Evolutionary conservation across 2,329 filamentous ascomycete species (phyloP).

Genomic region (Grosmannia clavigera): DNA sequence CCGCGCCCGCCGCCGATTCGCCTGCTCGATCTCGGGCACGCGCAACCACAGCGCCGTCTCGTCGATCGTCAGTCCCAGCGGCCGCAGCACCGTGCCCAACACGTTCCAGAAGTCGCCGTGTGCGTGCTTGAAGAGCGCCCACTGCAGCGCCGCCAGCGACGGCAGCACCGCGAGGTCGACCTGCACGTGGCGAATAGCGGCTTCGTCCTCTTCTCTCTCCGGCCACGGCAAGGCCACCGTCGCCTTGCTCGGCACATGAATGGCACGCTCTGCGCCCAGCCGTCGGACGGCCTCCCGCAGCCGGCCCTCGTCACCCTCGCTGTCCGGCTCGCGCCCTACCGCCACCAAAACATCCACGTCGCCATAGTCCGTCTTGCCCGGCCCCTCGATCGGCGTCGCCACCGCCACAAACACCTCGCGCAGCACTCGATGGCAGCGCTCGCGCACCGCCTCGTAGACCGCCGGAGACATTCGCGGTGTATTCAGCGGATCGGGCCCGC

Average conservation of each 20-base stretch:
- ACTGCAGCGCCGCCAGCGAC: constrained; percentile 33
- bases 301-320: background rate
- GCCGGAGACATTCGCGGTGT: constrained; percentile 53
- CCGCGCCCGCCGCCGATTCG: constrained; percentile 42
- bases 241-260: constrained; percentile 20
- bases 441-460: constrained; percentile 42
- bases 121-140: constrained; percentile 54
- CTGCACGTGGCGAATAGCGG: constrained; percentile 40
- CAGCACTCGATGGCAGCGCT: constrained; percentile 32
- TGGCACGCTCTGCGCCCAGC: constrained; percentile 31
- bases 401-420: constrained; percentile 40
- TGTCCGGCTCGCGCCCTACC: constrained; percentile 3
- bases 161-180: constrained; percentile 52
- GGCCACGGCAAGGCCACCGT: constrained; percentile 48
- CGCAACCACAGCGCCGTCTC: constrained; percentile 52
- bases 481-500: constrained; percentile 30
- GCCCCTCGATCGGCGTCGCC: constrained; percentile 52
- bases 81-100: constrained; percentile 52
- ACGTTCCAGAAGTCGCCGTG: constrained; percentile 62
- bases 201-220: background rate
- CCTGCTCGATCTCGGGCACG: constrained; percentile 52
- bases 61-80: constrained; percentile 53
- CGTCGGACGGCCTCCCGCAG: constrained; percentile 1
- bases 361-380: constrained; percentile 54
- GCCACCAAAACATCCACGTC: constrained; percentile 58